These are phyloP conservation scores for Podila clonocystis DNA, from an alignment of 192 early-diverging fungal species.

Conservation along the genomic window DNA sequence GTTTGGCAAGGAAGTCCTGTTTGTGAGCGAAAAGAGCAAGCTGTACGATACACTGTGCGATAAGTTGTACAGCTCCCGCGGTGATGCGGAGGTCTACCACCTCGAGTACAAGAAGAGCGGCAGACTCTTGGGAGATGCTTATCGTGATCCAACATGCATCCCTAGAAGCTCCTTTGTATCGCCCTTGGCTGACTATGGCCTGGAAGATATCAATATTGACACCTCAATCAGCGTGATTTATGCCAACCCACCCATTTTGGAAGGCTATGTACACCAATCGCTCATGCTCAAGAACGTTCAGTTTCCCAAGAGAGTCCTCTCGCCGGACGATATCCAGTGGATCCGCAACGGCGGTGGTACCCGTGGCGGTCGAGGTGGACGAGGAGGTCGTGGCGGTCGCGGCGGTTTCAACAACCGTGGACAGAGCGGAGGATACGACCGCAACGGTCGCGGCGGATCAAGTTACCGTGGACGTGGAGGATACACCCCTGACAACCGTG, in stretches of 20 bases:
- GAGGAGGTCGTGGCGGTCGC: constrained; percentile 38
- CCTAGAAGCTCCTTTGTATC: constrained; percentile 69
- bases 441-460: constrained; percentile 37
- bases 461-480: constrained; percentile 31
- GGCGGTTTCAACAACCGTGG: constrained; percentile 42
- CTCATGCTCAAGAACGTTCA: constrained; percentile 47
- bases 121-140: constrained; percentile 66
- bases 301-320: constrained; percentile 32
- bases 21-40: constrained; percentile 68
- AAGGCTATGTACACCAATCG: constrained; percentile 33
- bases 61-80: constrained; percentile 61
- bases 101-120: constrained; percentile 66
- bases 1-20: constrained; percentile 65
- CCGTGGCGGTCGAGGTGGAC: constrained; percentile 47
- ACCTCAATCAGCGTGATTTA: constrained; percentile 65
- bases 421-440: constrained; percentile 28
- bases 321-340: constrained; percentile 53
- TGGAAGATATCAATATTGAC: constrained; percentile 70
- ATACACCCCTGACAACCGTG: constrained; percentile 44
- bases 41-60: constrained; percentile 67
- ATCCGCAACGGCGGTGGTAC: constrained; percentile 58
- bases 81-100: constrained; percentile 35
- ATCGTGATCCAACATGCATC: constrained; percentile 67
- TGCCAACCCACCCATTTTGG: constrained; percentile 23
- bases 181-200: constrained; percentile 59